Evolutionary conservation across 495 filamentous ascomycete species (phyloP).

Genomic region (Glarea lozoyensis): DNA sequence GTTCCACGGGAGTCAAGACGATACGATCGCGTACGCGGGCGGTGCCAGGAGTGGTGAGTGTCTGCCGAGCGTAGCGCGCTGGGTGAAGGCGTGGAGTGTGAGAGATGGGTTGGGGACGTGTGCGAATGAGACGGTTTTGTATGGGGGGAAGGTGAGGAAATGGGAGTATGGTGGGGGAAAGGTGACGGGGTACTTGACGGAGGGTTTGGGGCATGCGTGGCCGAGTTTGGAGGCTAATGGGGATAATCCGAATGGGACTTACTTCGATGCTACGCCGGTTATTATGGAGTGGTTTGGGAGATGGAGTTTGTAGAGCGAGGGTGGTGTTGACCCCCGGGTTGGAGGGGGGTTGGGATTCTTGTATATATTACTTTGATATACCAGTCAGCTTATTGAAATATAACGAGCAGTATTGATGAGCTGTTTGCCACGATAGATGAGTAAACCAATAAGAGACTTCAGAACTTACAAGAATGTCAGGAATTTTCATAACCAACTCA

Average conservation of each 20-base stretch:
- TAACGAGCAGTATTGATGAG: no score
- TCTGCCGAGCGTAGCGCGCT: slow-evolving; percentile 29
- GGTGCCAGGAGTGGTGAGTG: slow-evolving; percentile 24
- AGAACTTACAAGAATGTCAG: no score
- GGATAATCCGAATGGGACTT: slow-evolving; percentile 25
- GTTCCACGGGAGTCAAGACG: slow-evolving; percentile 40
- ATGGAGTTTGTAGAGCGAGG: slow-evolving; percentile 12
- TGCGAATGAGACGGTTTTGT: slow-evolving; percentile 18
- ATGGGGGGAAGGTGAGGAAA: slow-evolving; percentile 1
- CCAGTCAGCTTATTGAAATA: no score
- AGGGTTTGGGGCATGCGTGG: slow-evolving; percentile 34
- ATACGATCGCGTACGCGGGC: slow-evolving; percentile 27
- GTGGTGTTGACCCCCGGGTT: no score
- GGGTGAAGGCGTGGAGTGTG: slow-evolving; percentile 30
- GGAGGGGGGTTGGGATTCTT: no score
- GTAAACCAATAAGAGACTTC: no score
- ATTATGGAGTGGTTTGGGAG: slow-evolving; percentile 32
- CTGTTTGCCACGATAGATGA: no score
- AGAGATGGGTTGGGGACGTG: slow-evolving; percentile 25
- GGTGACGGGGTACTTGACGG: slow-evolving; percentile 16
- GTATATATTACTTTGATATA: no score
- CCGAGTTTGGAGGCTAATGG: slow-evolving; percentile 30
- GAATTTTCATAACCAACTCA: no score
- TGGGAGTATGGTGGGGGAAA: slow-evolving; percentile 12
- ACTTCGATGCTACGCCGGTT: slow-evolving; percentile 28